Evolutionary conservation across 331 rosid genomes (phyloP).

Genomic region (Malus hybrid): DNA sequence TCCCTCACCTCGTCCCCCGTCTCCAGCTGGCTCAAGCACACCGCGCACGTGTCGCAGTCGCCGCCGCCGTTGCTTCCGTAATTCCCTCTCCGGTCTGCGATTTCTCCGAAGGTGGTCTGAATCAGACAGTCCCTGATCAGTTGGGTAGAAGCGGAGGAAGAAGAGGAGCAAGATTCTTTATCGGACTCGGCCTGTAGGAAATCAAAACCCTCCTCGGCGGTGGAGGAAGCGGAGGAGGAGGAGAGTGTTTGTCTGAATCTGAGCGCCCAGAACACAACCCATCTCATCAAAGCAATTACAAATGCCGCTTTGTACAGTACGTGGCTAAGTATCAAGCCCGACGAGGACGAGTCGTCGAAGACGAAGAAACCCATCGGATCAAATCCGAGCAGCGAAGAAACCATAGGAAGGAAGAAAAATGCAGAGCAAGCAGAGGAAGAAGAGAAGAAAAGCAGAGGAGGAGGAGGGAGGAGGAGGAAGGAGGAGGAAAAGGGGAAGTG

Average conservation of each 20-base stretch:
- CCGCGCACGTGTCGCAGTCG: slow-evolving; percentile 52
- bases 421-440: neutral
- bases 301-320: slow-evolving; percentile 56
- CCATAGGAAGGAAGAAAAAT: neutral
- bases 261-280: slow-evolving; percentile 39
- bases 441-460: slow-evolving; percentile 29
- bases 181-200: neutral
- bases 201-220: neutral
- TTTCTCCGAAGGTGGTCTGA: slow-evolving; percentile 47
- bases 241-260: slow-evolving; percentile 18
- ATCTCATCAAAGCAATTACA: slow-evolving; percentile 53
- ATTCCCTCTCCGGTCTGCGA: slow-evolving; percentile 21
- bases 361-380: slow-evolving; percentile 37
- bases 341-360: slow-evolving; percentile 26
- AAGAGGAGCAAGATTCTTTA: neutral
- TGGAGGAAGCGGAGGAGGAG: neutral
- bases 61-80: slow-evolving; percentile 10
- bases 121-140: slow-evolving; percentile 28
- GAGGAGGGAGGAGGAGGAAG: slow-evolving; percentile 34
- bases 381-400: neutral
- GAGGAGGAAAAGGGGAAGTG: slow-evolving; percentile 44
- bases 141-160: slow-evolving; percentile 14
- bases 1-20: slow-evolving; percentile 58
- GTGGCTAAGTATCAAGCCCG: slow-evolving; percentile 38
- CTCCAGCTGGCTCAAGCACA: slow-evolving; percentile 49